Evolutionary conservation across 352 stramenopile species (phyloP), one percentile per base, ranked within the genome.

Genomic region (Globisporangium abappressorium): DNA sequence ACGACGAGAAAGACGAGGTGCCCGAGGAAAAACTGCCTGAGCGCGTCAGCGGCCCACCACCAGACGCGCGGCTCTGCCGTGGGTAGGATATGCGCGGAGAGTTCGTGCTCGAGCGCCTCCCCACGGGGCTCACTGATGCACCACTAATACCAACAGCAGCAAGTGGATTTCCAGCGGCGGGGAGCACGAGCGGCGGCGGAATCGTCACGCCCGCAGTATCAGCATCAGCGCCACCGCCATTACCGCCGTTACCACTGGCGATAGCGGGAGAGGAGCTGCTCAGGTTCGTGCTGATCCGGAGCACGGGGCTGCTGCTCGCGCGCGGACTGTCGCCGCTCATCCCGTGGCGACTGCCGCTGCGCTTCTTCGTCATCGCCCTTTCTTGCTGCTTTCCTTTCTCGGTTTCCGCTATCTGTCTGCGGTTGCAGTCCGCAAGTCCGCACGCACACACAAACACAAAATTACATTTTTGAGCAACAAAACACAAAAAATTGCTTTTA

Each of bases 21-120:
- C 53, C 66, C 7, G 66, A 71, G 47, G 66, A 71, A 36, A 71
- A 71, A 57, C 66, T 71, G 8, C 59, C 59, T 8, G 66, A 71
- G 59, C 66, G 66, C 41, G 26, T 33, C 36, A 71, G 12, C 14
- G 41, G 28, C 3, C 30, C 41, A n/a, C 53, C 34, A 20, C 55
- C 49, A 18, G 57, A 41, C 53, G 18, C 28, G 28, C 63, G 63
- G n/a, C 33, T 34, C 30, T 69, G 64, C 56, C 57, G 57, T 12
- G 64, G 56, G 30, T 64, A 69, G 28, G 58, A 57, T 56, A 69
- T 58, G 14, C 64, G 64, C 43, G 64, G 64, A 5, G 64, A 69
- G 56, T 64, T 69, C 2, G 64, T 60, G 64, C 30, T 64, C 20
- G 54, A 46, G 56, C 54, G 56, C 11, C 56, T 47, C 30, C 33